These are phyloP conservation scores for Hygrocybe coccinea DNA, from an alignment of 768 basidiomycete genomes.

Conservation along the genomic window DNA sequence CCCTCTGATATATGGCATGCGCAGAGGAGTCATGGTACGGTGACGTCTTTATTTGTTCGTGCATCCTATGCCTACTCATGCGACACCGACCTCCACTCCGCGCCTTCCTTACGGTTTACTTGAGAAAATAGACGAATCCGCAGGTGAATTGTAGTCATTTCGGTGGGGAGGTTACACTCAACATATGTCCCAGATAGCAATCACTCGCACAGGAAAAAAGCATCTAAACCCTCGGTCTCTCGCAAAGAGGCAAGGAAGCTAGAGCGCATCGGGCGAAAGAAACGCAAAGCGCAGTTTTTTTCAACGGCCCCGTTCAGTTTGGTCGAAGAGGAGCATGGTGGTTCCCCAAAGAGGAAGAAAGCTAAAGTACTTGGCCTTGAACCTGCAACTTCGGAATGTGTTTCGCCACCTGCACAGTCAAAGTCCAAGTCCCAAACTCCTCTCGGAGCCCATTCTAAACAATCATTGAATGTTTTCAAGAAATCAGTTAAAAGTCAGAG, in stretches of 20 bases:
- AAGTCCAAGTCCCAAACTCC: constrained; percentile 33
- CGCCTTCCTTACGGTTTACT: too few species aligned
- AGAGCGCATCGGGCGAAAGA: constrained; percentile 53
- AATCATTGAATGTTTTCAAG: too few species aligned
- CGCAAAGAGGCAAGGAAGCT: constrained; percentile 66
- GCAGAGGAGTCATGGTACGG: too few species aligned
- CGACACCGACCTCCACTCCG: too few species aligned
- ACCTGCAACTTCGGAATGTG: not conserved
- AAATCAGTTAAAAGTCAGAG: constrained; percentile 29
- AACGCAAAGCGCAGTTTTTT: constrained; percentile 60
- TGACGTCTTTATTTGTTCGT: too few species aligned
- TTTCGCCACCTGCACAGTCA: constrained; percentile 5
- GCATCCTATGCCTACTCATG: too few species aligned
- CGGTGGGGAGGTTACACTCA: not conserved
- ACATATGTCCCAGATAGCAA: constrained; percentile 15
- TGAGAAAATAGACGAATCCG: too few species aligned
- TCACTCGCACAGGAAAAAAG: constrained; percentile 17
- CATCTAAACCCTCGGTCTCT: constrained; percentile 26
- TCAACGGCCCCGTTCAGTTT: constrained; percentile 22
- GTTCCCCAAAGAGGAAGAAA: constrained; percentile 51
- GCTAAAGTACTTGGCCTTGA: constrained; percentile 2
- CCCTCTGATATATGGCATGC: too few species aligned
- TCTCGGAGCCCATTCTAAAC: constrained; percentile 11
- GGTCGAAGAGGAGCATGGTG: constrained; percentile 41
- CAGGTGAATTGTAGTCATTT: too few species aligned